A percentile compares a stretch with the other conserved stretches of the same genome.
Conservation (phyloP, 306 rosid species). For the Pachyrhizus erosus region DNA sequence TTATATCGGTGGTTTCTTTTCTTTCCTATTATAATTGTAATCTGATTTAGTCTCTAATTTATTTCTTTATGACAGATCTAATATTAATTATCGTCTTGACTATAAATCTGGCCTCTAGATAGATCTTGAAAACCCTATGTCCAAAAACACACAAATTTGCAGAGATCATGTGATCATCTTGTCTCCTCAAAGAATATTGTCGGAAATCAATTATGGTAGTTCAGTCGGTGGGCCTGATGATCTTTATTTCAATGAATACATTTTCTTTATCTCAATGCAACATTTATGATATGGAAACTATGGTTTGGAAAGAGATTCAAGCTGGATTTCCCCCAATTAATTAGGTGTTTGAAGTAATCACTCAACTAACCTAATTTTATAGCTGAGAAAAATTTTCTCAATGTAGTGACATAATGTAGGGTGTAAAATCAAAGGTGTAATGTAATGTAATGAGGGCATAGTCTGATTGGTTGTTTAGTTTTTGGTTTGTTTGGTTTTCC, state of each 20-base stretch:
- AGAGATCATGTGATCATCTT: conserved; percentile 46
- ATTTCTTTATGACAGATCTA: neutral
- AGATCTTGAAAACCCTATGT: conserved; percentile 24
- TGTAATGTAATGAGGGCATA: neutral
- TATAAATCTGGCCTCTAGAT: neutral
- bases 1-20: neutral
- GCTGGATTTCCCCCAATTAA: conserved; percentile 30
- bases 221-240: conserved; percentile 39
- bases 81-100: conserved; percentile 3
- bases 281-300: conserved; percentile 6
- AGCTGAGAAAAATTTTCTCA: conserved; percentile 6
- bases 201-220: conserved; percentile 42
- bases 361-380: conserved; percentile 30
- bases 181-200: conserved; percentile 45
- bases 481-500: conserved; percentile 36
- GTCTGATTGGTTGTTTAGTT: neutral
- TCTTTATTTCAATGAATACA: conserved; percentile 26
- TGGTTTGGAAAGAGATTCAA: conserved; percentile 32
- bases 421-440: conserved; percentile 20
- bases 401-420: conserved; percentile 16
- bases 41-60: neutral
- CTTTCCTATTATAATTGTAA: neutral
- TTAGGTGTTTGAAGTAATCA: conserved; percentile 30
- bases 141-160: conserved; percentile 35
- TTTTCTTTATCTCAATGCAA: conserved; percentile 30